These are phyloP conservation scores for Paecilomyces sp. DNA, from an alignment of 2,329 filamentous ascomycete genomes.

Conservation along the genomic window DNA sequence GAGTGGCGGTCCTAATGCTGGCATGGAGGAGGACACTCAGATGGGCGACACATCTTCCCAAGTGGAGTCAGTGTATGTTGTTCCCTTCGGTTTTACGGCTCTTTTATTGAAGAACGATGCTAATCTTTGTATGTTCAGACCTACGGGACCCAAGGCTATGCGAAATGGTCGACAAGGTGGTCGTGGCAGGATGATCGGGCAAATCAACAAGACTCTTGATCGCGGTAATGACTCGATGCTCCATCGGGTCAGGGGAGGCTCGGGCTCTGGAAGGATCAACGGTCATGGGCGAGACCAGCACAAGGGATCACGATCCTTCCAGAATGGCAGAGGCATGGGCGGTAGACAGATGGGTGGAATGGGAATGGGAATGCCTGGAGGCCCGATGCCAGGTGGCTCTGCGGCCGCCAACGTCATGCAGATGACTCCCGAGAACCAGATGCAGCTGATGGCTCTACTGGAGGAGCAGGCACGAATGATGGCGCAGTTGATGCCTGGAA, in stretches of 20 bases:
- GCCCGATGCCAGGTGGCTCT: constrained; percentile 15
- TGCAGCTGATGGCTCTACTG: constrained; percentile 68
- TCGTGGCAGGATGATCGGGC: constrained; percentile 76
- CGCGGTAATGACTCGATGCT: constrained; percentile 66
- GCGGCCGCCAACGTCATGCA: constrained; percentile 42
- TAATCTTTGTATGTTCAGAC: constrained; percentile 50
- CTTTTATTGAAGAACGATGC: constrained; percentile 12
- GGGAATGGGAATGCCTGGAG: constrained; percentile 27
- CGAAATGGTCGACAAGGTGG: constrained; percentile 61
- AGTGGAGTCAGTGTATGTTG: constrained; percentile 33
- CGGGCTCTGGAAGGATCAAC: constrained; percentile 73
- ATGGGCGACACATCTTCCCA: constrained; percentile 54
- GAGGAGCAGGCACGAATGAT: constrained; percentile 87
- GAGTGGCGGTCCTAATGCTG: constrained; percentile 12
- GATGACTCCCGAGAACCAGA: constrained; percentile 62
- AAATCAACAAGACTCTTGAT: constrained; percentile 77
- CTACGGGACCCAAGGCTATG: constrained; percentile 93
- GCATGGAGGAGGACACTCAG: constrained; percentile 63
- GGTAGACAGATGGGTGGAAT: constrained; percentile 42
- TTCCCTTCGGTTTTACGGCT: not conserved
- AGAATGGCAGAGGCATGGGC: constrained; percentile 37
- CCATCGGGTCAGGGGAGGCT: constrained; percentile 68
- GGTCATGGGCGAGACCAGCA: constrained; percentile 64
- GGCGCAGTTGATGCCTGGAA: constrained; percentile 59
- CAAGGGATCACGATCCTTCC: constrained; percentile 58